phyloP scores from a whole-genome alignment of 1,284 basidiomycete species.

The Apiotrichum sp. region DNA sequence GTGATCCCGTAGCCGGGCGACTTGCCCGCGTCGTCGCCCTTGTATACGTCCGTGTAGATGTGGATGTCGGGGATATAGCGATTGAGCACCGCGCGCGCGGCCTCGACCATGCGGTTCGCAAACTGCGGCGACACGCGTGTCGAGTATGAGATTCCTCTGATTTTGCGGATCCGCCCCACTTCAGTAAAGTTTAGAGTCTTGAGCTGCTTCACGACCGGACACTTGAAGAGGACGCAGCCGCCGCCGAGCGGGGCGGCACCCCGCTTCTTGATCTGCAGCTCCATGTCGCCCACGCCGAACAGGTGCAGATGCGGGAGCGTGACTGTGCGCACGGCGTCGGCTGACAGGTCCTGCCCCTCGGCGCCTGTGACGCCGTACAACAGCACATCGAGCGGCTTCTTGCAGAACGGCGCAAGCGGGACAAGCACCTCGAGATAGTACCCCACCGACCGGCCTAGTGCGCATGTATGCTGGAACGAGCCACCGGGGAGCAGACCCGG shows the following conservation, averaged over 20 bases:
- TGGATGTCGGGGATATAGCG: constrained; percentile 98
- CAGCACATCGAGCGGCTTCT: constrained; percentile 75
- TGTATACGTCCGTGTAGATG: constrained; percentile 96
- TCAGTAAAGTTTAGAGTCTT: constrained; percentile 90
- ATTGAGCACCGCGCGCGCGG: constrained; percentile 83
- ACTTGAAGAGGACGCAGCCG: constrained; percentile 88
- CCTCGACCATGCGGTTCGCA: constrained; percentile 94
- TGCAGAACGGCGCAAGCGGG: constrained; percentile 87
- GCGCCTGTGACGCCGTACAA: constrained; percentile 83
- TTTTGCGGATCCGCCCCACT: constrained; percentile 82
- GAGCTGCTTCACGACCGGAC: constrained; percentile 80
- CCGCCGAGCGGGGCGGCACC: constrained; percentile 88
- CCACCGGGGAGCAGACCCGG: constrained; percentile 91
- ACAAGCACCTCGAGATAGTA: constrained; percentile 91
- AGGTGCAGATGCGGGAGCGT: constrained; percentile 85
- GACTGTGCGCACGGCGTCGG: constrained; percentile 84
- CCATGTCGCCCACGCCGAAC: constrained; percentile 81
- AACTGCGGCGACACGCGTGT: constrained; percentile 95
- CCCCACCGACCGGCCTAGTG: constrained; percentile 76
- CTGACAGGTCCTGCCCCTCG: constrained; percentile 76
- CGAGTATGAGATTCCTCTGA: constrained; percentile 93
- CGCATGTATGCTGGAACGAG: constrained; percentile 74
- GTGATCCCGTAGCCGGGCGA: constrained; percentile 89
- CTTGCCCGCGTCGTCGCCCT: constrained; percentile 95
- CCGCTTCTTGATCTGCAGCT: constrained; percentile 87